Percentiles rank a stretch among this genome's conserved stretches.
These are phyloP conservation scores for Mycena citricolor DNA, from an alignment of 1,284 basidiomycete species.

Conservation along the genomic window DNA sequence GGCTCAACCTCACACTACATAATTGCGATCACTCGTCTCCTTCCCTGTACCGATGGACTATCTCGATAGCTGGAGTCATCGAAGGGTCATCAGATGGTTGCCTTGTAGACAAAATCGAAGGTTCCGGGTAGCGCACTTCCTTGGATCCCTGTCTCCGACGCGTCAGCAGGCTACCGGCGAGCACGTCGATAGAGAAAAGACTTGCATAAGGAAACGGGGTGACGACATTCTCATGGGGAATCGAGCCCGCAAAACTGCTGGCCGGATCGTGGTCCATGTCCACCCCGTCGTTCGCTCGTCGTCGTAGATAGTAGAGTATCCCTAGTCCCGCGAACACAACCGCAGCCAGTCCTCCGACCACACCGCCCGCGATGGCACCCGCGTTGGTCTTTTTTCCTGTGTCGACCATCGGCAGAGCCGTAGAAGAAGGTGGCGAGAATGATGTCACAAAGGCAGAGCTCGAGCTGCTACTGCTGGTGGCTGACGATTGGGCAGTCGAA, in stretches of 20 bases:
- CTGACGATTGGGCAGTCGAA: neutral
- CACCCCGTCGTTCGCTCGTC: constrained; percentile 24
- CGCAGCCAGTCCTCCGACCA: constrained; percentile 44
- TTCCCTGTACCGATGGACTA: constrained; percentile 17
- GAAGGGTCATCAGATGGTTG: constrained; percentile 21
- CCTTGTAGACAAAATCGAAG: constrained; percentile 17
- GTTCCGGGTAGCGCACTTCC: constrained; percentile 21
- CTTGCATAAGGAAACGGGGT: constrained; percentile 22
- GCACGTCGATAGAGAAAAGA: constrained; percentile 1
- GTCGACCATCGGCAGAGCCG: constrained; percentile 9
- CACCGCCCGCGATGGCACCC: constrained; percentile 50
- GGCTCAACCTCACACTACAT: too few relatives aligned
- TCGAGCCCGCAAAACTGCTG: constrained; percentile 16
- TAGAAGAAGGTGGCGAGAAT: constrained; percentile 11
- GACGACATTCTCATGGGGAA: constrained; percentile 11
- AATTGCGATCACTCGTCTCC: too few relatives aligned
- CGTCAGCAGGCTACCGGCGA: constrained; percentile 4
- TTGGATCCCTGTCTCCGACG: constrained; percentile 17
- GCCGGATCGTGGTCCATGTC: constrained; percentile 7
- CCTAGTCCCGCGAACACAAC: constrained; percentile 34
- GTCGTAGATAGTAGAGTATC: constrained; percentile 35
- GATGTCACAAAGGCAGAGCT: constrained; percentile 15
- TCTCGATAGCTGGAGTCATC: constrained; percentile 12
- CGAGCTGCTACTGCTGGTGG: constrained; percentile 3
- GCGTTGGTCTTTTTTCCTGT: constrained; percentile 29